phyloP scores from a whole-genome alignment of 2,329 filamentous ascomycete genomes.

The Coniochaeta ligniaria region DNA sequence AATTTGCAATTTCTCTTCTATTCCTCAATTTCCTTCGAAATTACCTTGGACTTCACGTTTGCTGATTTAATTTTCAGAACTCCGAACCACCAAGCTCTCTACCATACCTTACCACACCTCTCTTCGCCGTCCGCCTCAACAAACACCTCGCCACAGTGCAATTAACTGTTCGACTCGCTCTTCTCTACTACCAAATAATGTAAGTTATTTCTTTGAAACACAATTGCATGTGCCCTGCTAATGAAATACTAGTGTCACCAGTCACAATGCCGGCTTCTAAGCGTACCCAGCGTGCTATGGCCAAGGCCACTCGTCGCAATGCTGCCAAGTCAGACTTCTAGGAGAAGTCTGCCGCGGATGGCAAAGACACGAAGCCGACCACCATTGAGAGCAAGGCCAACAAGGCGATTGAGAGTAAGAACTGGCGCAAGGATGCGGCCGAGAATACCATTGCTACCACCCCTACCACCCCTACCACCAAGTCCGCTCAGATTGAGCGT shows the following conservation, averaged over 20 bases:
- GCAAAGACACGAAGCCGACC: background rate
- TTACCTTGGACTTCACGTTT: background rate
- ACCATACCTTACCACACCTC: background rate
- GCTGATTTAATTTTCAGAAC: background rate
- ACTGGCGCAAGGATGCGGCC: constrained; percentile 1
- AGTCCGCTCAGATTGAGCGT: background rate
- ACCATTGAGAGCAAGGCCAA: background rate
- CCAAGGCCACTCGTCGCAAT: background rate
- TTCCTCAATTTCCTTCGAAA: background rate
- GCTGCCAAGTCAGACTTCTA: constrained; percentile 2
- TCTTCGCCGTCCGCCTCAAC: background rate
- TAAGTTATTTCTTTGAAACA: background rate
- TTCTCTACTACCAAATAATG: background rate
- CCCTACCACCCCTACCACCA: background rate
- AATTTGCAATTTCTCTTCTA: background rate
- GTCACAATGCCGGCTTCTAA: constrained; percentile 1
- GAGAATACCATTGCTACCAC: background rate
- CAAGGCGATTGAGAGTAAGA: background rate
- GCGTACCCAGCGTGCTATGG: background rate
- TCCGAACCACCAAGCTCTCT: background rate
- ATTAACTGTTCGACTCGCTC: background rate
- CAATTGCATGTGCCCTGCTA: background rate
- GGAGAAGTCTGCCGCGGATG: constrained; percentile 1
- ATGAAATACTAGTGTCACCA: background rate
- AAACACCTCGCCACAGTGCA: background rate